Conservation (phyloP, 2,329 filamentous ascomycete genomes). For the Xylariaceae sp. region DNA sequence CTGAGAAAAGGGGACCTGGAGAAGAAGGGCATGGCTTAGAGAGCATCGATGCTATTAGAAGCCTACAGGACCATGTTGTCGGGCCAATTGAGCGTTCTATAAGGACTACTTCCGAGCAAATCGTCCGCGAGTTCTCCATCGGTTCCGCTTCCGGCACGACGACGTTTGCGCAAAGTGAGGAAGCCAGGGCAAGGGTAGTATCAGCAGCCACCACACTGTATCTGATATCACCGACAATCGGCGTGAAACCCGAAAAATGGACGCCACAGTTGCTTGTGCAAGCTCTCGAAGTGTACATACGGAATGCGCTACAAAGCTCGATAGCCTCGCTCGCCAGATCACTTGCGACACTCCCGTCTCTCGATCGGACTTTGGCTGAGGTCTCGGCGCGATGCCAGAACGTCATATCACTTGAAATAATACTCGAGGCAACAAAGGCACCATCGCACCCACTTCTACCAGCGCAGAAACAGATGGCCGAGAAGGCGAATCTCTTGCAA, state of each 20-base stretch:
- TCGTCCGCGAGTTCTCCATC: conserved; percentile 79
- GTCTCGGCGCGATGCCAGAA: conserved; percentile 83
- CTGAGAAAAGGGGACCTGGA: conserved; percentile 60
- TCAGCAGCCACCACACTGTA: conserved; percentile 75
- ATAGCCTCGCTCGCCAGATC: conserved; percentile 69
- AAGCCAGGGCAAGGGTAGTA: conserved; percentile 65
- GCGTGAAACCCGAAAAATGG: conserved; percentile 49
- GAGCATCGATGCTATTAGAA: conserved; percentile 64
- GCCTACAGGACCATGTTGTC: conserved; percentile 64
- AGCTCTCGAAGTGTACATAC: conserved; percentile 75
- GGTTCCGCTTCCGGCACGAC: conserved; percentile 45
- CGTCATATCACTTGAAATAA: conserved; percentile 76
- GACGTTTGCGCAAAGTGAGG: conserved; percentile 64
- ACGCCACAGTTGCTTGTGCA: conserved; percentile 68
- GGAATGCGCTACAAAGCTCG: conserved; percentile 73
- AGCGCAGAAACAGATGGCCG: conserved; percentile 19
- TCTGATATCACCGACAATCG: conserved; percentile 65
- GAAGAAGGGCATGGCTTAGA: conserved; percentile 75
- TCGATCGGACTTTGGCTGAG: conserved; percentile 78
- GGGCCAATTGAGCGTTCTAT: conserved; percentile 68
- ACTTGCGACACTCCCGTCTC: conserved; percentile 70
- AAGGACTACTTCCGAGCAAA: conserved; percentile 68
- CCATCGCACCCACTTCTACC: conserved; percentile 63
- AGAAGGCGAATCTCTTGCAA: conserved; percentile 56
- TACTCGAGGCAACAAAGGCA: conserved; percentile 64